Base-by-base conservation (phyloP, 371 early-diverging fungal genomes). In the Coemansia sp. region DNA sequence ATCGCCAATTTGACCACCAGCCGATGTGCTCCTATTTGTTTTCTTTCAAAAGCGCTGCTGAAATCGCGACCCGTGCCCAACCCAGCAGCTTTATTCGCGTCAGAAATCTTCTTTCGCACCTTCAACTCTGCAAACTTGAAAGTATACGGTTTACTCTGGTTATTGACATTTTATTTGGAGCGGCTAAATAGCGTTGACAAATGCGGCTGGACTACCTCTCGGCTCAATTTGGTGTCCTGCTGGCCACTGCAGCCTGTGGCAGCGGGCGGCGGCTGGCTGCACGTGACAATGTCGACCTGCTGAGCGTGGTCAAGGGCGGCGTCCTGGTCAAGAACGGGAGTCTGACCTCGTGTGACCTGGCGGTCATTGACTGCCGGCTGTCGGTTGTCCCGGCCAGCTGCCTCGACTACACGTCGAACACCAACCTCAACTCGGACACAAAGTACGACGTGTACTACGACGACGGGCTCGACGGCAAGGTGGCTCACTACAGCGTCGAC, bases 271-370 rank as follows among this genome's bases (percentile, higher is more conserved):
- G 40, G 36, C 52, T 51, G 13, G 13, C 14, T 32, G 14, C n/a
- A 4, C 52, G 52, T 11, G 52, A 31, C 34, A 32, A 51, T 34
- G 13, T 6, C 2, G 31, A 31, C 5, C 11, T 53, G 35, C 16
- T 53, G 39, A 38, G 38, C 31, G 31, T 7, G 9, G 30, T 58
- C 34, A 68, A 65, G 31, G 64, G 58, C 42, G 68, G 68, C 4
- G 14, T 68, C 2, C 57, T 68, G 5, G 30, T 52, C 0, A 57
- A 57, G 14, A 57, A 65, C n/a, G 65, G 58, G 5, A 35, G 47
- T n/a, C 58, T 54, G 50, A 68, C 66, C 2, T 65, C 68, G 30
- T 68, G 68, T 41, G 59, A 41, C 10, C 42, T 68, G 10, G 55
- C 45, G 1, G 58, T 64, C 11, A 31, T 68, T 5, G 59, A 68